These are phyloP conservation scores for Tetradesmus lagerheimii DNA, from an alignment of 139 green algal genomes.

Conservation along the genomic window DNA sequence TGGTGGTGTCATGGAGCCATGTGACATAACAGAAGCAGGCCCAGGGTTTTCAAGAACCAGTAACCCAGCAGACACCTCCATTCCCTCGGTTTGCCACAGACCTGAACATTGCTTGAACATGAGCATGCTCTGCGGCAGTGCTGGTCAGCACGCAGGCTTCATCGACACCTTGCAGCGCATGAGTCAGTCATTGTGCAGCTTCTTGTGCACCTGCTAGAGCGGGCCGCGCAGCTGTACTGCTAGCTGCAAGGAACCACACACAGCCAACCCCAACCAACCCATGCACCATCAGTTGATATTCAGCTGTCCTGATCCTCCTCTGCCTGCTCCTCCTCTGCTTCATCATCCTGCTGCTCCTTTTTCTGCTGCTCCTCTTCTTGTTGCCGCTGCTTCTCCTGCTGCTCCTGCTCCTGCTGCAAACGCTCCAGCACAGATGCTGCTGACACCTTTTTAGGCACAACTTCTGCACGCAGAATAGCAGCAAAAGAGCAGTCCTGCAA, in stretches of 20 bases:
- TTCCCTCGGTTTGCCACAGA: too few relatives aligned
- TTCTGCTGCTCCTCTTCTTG: not conserved
- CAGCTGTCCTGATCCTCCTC: not conserved
- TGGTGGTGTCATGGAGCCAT: not conserved
- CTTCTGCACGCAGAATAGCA: constrained; percentile 8
- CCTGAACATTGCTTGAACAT: too few relatives aligned
- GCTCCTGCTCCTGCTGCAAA: constrained; percentile 20
- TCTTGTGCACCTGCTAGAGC: not conserved
- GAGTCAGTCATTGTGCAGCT: not conserved
- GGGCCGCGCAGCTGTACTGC: too few relatives aligned
- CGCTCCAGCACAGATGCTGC: constrained; percentile 7
- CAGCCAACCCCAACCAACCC: too few relatives aligned
- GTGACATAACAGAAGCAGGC: not conserved
- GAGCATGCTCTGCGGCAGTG: too few relatives aligned
- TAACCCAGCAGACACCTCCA: too few relatives aligned
- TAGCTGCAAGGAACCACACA: not conserved
- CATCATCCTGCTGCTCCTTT: not conserved
- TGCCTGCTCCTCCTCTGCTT: not conserved
- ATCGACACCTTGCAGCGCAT: too few relatives aligned
- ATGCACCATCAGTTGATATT: not conserved
- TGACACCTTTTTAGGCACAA: constrained; percentile 32
- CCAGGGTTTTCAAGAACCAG: too few relatives aligned
- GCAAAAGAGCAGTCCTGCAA: not conserved
- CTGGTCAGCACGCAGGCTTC: too few relatives aligned
- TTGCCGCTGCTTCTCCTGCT: constrained; percentile 15